Conservation (phyloP, 345 rosid species). For the Heritiera littoralis region DNA sequence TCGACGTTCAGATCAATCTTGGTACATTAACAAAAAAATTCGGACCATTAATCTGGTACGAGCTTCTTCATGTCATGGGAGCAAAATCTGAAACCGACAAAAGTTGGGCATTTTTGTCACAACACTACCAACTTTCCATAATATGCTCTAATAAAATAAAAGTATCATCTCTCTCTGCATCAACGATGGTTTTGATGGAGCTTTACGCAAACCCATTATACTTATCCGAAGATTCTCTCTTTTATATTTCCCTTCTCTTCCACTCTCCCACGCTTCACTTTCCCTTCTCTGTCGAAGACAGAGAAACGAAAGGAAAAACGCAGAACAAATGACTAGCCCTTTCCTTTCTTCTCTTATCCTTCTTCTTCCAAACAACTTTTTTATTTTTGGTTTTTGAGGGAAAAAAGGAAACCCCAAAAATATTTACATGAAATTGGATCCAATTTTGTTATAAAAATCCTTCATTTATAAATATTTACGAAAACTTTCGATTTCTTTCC, state of each 20-base stretch:
- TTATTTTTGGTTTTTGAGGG: background rate
- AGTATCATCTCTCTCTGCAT: constrained; percentile 13
- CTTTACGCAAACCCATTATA: constrained; percentile 49
- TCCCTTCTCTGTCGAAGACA: constrained; percentile 6
- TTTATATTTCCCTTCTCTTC: background rate
- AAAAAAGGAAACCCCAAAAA: background rate
- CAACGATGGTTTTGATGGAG: constrained; percentile 46
- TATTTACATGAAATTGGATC: background rate
- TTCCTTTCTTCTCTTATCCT: constrained; percentile 8
- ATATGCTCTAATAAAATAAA: background rate
- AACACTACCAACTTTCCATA: background rate
- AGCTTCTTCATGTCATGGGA: background rate
- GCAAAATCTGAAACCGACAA: background rate
- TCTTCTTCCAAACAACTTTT: background rate
- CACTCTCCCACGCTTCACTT: background rate
- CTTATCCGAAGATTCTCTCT: constrained; percentile 30
- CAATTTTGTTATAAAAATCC: background rate
- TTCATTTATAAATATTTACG: constrained; percentile 21
- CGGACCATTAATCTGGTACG: background rate
- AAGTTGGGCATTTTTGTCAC: background rate
- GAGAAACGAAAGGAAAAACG: background rate
- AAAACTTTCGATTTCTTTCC: background rate
- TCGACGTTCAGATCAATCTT: too few relatives aligned
- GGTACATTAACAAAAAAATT: background rate
- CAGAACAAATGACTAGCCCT: background rate